These are phyloP conservation scores for Trichoderma koningiopsis DNA, from an alignment of 2,329 filamentous ascomycete species.

Conservation along the genomic window DNA sequence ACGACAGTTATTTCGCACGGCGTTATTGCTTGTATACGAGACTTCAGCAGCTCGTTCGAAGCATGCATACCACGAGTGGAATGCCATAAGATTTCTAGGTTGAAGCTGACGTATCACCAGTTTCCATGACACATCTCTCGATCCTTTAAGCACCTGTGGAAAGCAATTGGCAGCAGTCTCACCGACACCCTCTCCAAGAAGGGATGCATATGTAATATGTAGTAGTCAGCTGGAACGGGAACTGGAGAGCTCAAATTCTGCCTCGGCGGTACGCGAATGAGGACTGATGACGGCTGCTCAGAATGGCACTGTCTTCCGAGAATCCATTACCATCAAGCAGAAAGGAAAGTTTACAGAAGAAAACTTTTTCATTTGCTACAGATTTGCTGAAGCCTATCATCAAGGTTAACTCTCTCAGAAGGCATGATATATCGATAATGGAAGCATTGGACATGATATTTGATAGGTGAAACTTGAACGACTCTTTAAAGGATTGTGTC, in stretches of 20 bases:
- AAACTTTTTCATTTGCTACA: background rate
- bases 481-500: background rate
- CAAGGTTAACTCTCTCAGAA: background rate
- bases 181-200: background rate
- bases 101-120: background rate
- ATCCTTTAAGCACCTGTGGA: background rate
- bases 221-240: background rate
- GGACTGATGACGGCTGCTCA: background rate
- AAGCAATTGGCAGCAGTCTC: background rate
- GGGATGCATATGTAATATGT: background rate
- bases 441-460: background rate
- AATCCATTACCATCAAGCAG: background rate
- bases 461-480: background rate
- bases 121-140: background rate
- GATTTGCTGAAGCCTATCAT: background rate
- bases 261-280: background rate
- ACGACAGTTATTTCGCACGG: background rate
- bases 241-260: background rate
- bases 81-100: background rate
- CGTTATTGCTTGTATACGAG: background rate
- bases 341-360: background rate
- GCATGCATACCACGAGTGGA: background rate
- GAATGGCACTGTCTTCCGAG: background rate
- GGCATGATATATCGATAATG: background rate
- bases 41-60: background rate